Evolutionary conservation across 148 eudicot genomes (phyloP).

Genomic region (Spergularia bocconei): DNA sequence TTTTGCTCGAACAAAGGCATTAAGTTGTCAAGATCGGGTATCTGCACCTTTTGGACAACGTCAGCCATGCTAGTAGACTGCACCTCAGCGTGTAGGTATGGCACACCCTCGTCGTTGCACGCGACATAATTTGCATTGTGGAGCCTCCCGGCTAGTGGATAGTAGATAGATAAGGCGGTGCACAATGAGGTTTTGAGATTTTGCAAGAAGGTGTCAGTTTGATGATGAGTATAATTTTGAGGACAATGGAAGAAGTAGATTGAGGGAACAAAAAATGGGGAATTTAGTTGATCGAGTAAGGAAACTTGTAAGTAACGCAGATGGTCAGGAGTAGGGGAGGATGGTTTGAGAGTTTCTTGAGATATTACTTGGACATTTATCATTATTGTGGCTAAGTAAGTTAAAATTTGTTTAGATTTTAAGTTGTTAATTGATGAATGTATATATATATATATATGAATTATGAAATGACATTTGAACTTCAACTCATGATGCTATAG

Average conservation of each 20-base stretch:
- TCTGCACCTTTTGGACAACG: neutral
- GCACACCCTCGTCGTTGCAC: slow-evolving; percentile 12
- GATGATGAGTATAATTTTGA: neutral
- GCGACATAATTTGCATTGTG: neutral
- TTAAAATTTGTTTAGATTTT: too few relatives aligned
- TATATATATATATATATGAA: too few relatives aligned
- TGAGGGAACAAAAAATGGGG: neutral
- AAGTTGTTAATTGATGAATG: too few relatives aligned
- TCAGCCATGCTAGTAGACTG: neutral
- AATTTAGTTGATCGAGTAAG: slow-evolving; percentile 8
- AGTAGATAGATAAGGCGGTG: neutral
- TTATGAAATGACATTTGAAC: too few relatives aligned
- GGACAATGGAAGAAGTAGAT: slow-evolving; percentile 6
- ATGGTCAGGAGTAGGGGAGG: slow-evolving; percentile 1
- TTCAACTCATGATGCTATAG: too few relatives aligned
- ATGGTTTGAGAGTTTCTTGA: slow-evolving; percentile 9
- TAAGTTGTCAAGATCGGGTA: neutral
- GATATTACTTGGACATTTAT: neutral
- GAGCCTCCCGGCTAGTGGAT: slow-evolving; percentile 1
- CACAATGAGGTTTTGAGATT: slow-evolving; percentile 1
- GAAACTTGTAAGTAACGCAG: neutral
- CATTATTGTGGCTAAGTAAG: neutral
- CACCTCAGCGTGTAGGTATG: slow-evolving; percentile 4
- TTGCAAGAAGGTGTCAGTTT: neutral
- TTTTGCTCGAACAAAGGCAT: neutral